Evolutionary conservation across 192 early-diverging fungal genomes (phyloP), one percentile per base, ranked within the genome.

Genomic region (Chytriomyces sp.): DNA sequence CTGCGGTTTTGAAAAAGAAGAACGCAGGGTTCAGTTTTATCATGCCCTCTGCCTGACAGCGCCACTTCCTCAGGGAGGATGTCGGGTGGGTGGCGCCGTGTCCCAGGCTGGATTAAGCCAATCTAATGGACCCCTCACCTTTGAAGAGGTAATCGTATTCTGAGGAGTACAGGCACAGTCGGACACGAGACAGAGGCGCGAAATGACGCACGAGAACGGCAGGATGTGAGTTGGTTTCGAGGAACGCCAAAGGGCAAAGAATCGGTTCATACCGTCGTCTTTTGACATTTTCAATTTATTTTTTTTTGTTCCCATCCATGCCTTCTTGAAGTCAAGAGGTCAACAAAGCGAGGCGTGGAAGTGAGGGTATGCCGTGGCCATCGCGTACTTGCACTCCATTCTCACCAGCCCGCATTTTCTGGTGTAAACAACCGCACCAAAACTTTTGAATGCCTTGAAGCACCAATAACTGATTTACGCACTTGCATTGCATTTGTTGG

Each of bases 141-240:
- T 83, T 83, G 72, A 83, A 83, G 6, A 83, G 79, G 76, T 78
- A 83, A 64, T 83, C 79, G 76, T 83, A 83, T 68, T 83, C 82
- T 73, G 50, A 35, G 18, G 28, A 45, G 8, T 6, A 13, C 53
- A 59, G 20, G 16, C 23, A 45, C 43, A 23, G 46, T 18, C 8
- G 3, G 16, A 48, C 20, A 45, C n/a, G 47, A 67, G 66, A 9
- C 35, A 47, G 11, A 67, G 46, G 3, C 7, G 66, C n/a, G 45
- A 67, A 67, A 24, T 16, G 57, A 59, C 57, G 20, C 57, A 59
- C 57, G 20, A 16, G 57, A 16, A 59, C 57, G 20, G 16, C 43
- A 68, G 10, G 66, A 24, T 45, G 1, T 45, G n/a, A n/a, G 26
- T 26, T 24, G 28, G 13, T 64, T 64, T 64, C 28, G 13, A 24